Evolutionary conservation across 306 rosid genomes (phyloP).

Genomic region (Amphicarpaea edgeworthii): DNA sequence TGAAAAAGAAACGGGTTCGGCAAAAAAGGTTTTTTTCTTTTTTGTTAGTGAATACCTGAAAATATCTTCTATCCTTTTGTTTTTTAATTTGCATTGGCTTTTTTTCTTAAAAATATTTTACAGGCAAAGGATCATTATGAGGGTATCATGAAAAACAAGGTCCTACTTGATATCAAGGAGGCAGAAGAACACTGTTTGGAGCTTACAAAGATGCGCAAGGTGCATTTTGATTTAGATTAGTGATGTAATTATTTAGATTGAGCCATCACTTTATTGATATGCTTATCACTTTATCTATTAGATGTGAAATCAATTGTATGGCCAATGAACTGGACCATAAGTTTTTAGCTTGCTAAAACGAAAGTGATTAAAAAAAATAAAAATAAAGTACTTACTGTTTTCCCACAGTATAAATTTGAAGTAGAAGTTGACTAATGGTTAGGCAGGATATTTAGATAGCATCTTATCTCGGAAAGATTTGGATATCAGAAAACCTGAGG

Average conservation of each 20-base stretch:
- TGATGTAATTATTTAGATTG: constrained; percentile 35
- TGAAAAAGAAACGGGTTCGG: constrained; percentile 61
- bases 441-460: neutral
- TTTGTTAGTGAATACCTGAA: neutral
- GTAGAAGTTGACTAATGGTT: neutral
- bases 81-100: neutral
- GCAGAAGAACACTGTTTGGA: constrained; percentile 62
- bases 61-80: constrained; percentile 11
- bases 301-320: neutral
- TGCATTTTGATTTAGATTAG: constrained; percentile 44
- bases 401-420: neutral
- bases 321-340: constrained; percentile 18
- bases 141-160: constrained; percentile 69
- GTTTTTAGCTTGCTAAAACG: neutral
- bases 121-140: constrained; percentile 82
- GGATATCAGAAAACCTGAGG: constrained; percentile 13
- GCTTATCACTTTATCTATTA: constrained; percentile 9
- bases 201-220: constrained; percentile 66
- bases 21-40: constrained; percentile 58
- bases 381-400: neutral
- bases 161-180: constrained; percentile 58
- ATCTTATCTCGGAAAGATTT: constrained; percentile 23
- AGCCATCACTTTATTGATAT: constrained; percentile 15
- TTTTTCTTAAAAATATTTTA: neutral
- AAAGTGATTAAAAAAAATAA: neutral